A percentile compares a stretch with the other conserved stretches of the same genome.
These are phyloP conservation scores for Fusarium citri DNA, from an alignment of 2,329 filamentous ascomycete species.

Conservation along the genomic window DNA sequence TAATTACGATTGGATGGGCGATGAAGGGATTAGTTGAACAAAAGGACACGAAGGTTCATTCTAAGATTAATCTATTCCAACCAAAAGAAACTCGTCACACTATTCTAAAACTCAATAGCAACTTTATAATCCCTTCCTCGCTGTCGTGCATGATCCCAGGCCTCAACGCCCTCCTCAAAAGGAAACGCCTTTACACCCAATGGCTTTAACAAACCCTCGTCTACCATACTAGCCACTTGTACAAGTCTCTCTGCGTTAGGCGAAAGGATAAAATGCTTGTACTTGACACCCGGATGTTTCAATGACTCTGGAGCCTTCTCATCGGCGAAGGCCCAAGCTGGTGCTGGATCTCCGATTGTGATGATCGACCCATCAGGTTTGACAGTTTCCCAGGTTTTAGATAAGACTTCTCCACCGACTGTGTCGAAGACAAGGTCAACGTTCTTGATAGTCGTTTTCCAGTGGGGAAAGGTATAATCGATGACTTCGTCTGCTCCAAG, in stretches of 20 bases:
- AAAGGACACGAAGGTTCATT: fast-evolving
- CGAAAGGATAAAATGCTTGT: slow-evolving; percentile 45
- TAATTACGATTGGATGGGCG: slow-evolving; percentile 3
- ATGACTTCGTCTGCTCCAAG: slow-evolving; percentile 43
- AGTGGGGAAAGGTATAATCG: slow-evolving; percentile 42
- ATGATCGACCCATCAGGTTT: slow-evolving; percentile 49
- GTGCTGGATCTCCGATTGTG: slow-evolving; percentile 52
- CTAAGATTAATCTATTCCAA: fast-evolving
- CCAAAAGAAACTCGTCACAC: not conserved
- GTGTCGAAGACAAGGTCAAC: slow-evolving; percentile 24
- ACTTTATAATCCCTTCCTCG: slow-evolving; percentile 14
- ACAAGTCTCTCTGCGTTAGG: not conserved
- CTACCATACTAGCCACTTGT: not conserved
- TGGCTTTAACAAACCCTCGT: slow-evolving; percentile 1
- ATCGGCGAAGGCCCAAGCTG: slow-evolving; percentile 47
- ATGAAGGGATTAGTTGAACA: not conserved
- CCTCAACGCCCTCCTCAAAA: slow-evolving; percentile 1
- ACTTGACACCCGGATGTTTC: slow-evolving; percentile 37
- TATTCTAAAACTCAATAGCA: slow-evolving; percentile 1
- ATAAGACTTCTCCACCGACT: slow-evolving; percentile 25
- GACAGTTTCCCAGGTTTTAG: slow-evolving; percentile 47
- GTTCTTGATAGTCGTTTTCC: slow-evolving; percentile 26
- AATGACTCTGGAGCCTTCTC: slow-evolving; percentile 33
- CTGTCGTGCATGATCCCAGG: slow-evolving; percentile 14
- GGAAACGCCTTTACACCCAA: not conserved